These are phyloP conservation scores for Papiliotrema fonsecae DNA, from an alignment of 1,284 basidiomycete genomes.

Conservation along the genomic window DNA sequence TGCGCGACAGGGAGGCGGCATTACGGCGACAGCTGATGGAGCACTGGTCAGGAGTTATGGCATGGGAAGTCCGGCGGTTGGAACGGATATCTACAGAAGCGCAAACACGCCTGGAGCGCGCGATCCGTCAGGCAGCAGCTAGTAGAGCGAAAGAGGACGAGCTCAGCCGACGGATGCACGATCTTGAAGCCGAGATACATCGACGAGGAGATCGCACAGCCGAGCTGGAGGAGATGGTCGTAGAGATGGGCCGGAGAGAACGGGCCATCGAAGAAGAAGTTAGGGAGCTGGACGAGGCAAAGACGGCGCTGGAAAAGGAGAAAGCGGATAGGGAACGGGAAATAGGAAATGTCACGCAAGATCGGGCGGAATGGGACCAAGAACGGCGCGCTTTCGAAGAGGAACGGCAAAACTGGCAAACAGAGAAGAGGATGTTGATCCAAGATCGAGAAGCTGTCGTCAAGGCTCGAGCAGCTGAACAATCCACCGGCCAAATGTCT, in stretches of 20 bases:
- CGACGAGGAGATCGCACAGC: conserved; percentile 15
- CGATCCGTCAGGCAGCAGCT: conserved; percentile 15
- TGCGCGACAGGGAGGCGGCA: conserved; percentile 40
- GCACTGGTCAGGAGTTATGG: conserved; percentile 48
- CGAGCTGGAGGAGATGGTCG: conserved; percentile 42
- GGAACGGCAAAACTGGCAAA: conserved; percentile 24
- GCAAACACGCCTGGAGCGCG: conserved; percentile 21
- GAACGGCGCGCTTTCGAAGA: conserved; percentile 15
- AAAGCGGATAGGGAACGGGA: conserved; percentile 51
- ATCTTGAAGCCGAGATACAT: conserved; percentile 21
- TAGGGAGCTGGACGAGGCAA: conserved; percentile 20
- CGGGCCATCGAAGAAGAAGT: conserved; percentile 34
- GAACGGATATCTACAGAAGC: conserved; percentile 26
- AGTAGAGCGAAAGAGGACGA: conserved; percentile 25
- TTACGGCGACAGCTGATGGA: conserved; percentile 45
- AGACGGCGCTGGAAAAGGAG: conserved; percentile 54
- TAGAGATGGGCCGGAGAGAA: conserved; percentile 39
- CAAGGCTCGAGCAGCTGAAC: conserved; percentile 15
- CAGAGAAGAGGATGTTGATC: conserved; percentile 18
- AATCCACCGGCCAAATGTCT: conserved; percentile 19
- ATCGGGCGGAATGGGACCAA: conserved; percentile 14
- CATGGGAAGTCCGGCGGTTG: conserved; percentile 47
- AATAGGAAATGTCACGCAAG: conserved; percentile 16
- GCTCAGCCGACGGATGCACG: conserved; percentile 15
- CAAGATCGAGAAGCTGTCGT: conserved; percentile 19